Evolutionary conservation across 768 basidiomycete genomes (phyloP), one percentile per base, ranked within the genome.

Genomic region (Mrakia frigida): DNA sequence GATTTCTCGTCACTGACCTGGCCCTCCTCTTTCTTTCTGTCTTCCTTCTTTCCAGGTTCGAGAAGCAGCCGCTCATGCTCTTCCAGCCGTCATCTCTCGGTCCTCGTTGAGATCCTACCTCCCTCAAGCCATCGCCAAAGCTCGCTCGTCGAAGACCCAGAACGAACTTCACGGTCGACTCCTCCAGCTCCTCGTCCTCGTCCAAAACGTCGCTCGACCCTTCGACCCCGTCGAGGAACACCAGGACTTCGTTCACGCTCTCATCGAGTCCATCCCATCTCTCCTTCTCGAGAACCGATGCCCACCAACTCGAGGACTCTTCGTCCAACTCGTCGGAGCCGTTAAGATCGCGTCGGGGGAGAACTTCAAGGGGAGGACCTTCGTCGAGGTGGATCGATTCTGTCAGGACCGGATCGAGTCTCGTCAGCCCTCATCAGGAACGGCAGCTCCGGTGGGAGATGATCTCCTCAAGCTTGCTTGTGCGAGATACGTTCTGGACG

Each of bases 81-180:
- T 70, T 21, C 75, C 75, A 2, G 59, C 75, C n/a, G 60, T 76
- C n/a, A 56, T 76, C 46, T 31, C 59, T 37, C 23, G 33, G 21
- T 63, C 75, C 6, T 39, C 70, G 4, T 10, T 76, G 16, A 23
- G 37, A 10, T 35, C 50, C 39, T 76, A 61, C 63, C 56, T 76
- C 46, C 43, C 50, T 37, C 4, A 33, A 18, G 74, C 74, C 28
- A 28, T 53, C 31, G 53, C 39, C 5, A 37, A n/a, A 6, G 61
- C 56, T 43, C 23, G 21, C n/a, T 41, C 56, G 13, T 52, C 59
- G 6, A 18, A 59, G 10, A 14, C 25, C 10, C 75, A 76, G 35
- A 76, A 76, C 70, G 70, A 70, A 23, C 60, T 65, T 18, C 75
- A 76, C 60, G 75, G 75, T 39, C 69, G 60, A 16, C 75, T 76